These are phyloP conservation scores for Breviolum minutum DNA, from an alignment of 73 alveolate genomes.

Conservation along the genomic window DNA sequence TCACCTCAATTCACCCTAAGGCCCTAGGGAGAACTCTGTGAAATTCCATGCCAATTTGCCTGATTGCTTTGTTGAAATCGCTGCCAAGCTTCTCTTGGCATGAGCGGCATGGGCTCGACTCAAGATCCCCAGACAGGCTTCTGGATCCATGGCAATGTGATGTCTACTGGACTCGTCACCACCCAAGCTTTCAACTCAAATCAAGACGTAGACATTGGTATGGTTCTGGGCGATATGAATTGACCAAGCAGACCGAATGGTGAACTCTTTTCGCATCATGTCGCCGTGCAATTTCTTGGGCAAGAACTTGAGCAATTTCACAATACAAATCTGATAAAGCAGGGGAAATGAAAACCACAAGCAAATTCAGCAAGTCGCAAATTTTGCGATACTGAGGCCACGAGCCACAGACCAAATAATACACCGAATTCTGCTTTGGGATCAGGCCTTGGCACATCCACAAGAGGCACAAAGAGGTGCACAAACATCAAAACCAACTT, in stretches of 20 bases:
- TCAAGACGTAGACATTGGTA: too few species aligned
- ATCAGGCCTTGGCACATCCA: slow-evolving; percentile 52
- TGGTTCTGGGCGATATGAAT: too few species aligned
- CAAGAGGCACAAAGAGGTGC: background rate
- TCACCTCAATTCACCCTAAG: background rate
- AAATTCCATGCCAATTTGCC: background rate
- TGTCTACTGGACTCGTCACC: background rate
- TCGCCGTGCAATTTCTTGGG: too few species aligned
- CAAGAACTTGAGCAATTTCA: too few species aligned
- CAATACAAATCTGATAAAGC: too few species aligned
- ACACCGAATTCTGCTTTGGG: slow-evolving; percentile 66
- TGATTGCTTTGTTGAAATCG: background rate
- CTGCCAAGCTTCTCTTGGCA: background rate
- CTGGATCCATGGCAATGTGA: slow-evolving; percentile 57
- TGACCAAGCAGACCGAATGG: too few species aligned
- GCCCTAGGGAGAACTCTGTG: background rate
- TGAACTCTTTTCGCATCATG: too few species aligned
- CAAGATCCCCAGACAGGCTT: slow-evolving; percentile 54
- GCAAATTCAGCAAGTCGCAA: too few species aligned
- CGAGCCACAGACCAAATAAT: slow-evolving; percentile 45
- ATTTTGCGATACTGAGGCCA: background rate
- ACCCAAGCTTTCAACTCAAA: background rate
- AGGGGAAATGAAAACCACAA: too few species aligned
- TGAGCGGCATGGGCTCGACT: slow-evolving; percentile 52
- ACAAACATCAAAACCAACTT: background rate